Conservation (phyloP, 306 rosid species). For the Pyrus bretschneideri region DNA sequence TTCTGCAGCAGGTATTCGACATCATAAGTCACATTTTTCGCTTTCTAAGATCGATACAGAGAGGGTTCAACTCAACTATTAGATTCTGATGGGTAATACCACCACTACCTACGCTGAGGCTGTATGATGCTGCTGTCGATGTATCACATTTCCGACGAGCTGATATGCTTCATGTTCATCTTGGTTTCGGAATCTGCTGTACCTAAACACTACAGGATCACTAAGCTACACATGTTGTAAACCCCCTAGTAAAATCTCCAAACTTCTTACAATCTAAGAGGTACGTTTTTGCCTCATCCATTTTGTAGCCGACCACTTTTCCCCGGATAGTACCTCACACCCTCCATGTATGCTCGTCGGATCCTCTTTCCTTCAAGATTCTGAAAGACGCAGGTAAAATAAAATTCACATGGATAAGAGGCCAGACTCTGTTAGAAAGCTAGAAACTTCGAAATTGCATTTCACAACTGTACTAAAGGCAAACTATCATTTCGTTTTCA, state of each 20-base stretch:
- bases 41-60: background rate
- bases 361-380: slow-evolving; percentile 48
- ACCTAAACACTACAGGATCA: background rate
- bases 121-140: background rate
- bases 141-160: background rate
- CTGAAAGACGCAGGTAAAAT: slow-evolving; percentile 8
- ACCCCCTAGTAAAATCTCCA: background rate
- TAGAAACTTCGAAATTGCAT: background rate
- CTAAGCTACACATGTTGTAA: background rate
- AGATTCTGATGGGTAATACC: too few species aligned
- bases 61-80: too few species aligned
- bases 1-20: background rate
- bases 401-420: too few species aligned
- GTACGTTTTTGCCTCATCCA: slow-evolving; percentile 54
- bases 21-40: background rate
- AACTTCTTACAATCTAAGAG: background rate
- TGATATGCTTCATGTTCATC: background rate
- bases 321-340: slow-evolving; percentile 45
- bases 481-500: background rate
- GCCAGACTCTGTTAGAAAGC: background rate
- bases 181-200: background rate
- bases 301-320: slow-evolving; percentile 64
- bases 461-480: background rate
- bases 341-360: slow-evolving; percentile 55
- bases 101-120: background rate